A percentile compares a stretch with the other conserved stretches of the same genome.
Evolutionary conservation across 768 basidiomycete species (phyloP).

Genomic region (Tylopilus balloui): DNA sequence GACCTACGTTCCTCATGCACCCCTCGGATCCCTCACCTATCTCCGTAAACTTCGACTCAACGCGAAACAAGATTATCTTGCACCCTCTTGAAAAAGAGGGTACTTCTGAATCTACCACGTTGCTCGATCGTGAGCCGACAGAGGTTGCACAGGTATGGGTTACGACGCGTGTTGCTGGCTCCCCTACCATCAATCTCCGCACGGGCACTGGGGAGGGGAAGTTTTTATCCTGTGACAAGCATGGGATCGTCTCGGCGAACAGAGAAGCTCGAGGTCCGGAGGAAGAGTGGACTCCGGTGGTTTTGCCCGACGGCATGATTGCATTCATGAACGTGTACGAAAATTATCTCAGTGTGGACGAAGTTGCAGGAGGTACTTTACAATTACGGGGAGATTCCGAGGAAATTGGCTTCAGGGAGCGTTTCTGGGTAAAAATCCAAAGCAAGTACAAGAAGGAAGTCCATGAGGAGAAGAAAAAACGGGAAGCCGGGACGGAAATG

Average conservation of each 20-base stretch:
- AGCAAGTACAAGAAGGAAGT: constrained; percentile 85
- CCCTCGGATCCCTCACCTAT: constrained; percentile 77
- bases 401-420: constrained; percentile 77
- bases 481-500: constrained; percentile 49
- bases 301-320: constrained; percentile 80
- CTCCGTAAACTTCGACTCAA: constrained; percentile 73
- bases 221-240: constrained; percentile 83
- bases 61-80: constrained; percentile 68
- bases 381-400: constrained; percentile 82
- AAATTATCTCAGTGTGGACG: constrained; percentile 81
- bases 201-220: constrained; percentile 87
- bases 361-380: constrained; percentile 77
- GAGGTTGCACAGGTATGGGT: constrained; percentile 94
- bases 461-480: constrained; percentile 68
- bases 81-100: constrained; percentile 61
- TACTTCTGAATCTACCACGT: constrained; percentile 35
- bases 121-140: constrained; percentile 66
- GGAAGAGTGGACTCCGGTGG: constrained; percentile 88
- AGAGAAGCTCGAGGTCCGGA: constrained; percentile 88
- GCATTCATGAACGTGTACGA: constrained; percentile 88
- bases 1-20: constrained; percentile 82
- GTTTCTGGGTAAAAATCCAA: constrained; percentile 89
- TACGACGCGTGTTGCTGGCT: constrained; percentile 77
- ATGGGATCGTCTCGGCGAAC: constrained; percentile 79
- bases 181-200: constrained; percentile 79